These are phyloP conservation scores for Taphrina pruni DNA, from an alignment of 1,139 yeast genomes.

Conservation along the genomic window DNA sequence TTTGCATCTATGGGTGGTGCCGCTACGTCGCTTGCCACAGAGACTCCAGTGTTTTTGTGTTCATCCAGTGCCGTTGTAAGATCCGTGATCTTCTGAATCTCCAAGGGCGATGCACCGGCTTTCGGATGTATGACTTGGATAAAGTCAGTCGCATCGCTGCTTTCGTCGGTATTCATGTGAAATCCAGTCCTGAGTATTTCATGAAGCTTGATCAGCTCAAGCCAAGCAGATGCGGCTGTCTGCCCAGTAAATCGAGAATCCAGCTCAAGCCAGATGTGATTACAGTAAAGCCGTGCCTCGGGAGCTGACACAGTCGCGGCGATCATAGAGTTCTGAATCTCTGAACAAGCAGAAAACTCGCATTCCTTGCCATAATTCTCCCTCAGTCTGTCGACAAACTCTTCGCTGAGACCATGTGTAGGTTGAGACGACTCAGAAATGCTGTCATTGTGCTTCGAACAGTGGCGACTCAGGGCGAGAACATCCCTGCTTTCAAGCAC, in stretches of 20 bases:
- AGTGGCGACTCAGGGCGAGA: neutral
- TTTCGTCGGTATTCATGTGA: slow-evolving; percentile 1
- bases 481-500: slow-evolving; percentile 11
- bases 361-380: slow-evolving; percentile 7
- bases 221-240: slow-evolving; percentile 36
- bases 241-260: neutral
- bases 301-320: slow-evolving; percentile 41
- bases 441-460: neutral
- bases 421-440: neutral
- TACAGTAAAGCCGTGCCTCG: slow-evolving; percentile 42
- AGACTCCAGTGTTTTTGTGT: slow-evolving; percentile 15
- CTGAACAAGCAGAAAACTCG: slow-evolving; percentile 40
- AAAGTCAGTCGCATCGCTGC: slow-evolving; percentile 24
- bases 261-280: slow-evolving; percentile 36
- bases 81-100: neutral
- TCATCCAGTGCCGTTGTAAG: neutral
- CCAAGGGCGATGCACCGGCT: neutral
- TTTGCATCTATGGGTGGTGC: slow-evolving; percentile 43
- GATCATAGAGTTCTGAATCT: slow-evolving; percentile 45
- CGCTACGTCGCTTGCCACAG: slow-evolving; percentile 12
- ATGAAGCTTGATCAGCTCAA: slow-evolving; percentile 41
- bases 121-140: slow-evolving; percentile 43
- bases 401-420: neutral
- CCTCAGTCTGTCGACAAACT: neutral
- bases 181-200: slow-evolving; percentile 47